Evolutionary conservation across 2,329 filamentous ascomycete species (phyloP).

Genomic region (Nemania serpens): DNA sequence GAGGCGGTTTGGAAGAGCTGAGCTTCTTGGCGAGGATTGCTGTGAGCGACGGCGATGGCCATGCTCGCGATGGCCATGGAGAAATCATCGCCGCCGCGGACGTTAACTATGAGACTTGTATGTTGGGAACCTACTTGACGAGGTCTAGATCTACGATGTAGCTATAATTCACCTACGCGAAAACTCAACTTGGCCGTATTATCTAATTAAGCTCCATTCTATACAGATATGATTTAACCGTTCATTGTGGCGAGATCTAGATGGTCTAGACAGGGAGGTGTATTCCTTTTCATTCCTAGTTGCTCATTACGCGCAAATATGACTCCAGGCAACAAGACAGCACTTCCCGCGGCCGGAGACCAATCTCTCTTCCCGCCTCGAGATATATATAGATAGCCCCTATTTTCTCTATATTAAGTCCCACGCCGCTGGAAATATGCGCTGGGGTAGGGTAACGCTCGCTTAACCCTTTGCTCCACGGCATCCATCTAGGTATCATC

Average conservation of each 20-base stretch:
- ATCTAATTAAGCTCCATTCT: not conserved
- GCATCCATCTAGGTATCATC: not conserved
- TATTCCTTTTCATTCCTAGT: too few species aligned
- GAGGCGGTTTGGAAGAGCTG: conserved; percentile 44
- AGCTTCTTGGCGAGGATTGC: not conserved
- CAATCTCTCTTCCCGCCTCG: not conserved
- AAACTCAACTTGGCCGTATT: not conserved
- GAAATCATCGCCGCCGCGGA: not conserved
- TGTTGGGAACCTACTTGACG: too few species aligned
- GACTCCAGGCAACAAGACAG: not conserved
- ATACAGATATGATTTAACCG: not conserved
- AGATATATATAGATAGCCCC: not conserved
- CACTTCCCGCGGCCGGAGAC: not conserved
- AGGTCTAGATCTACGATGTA: not conserved
- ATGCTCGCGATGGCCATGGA: too few species aligned
- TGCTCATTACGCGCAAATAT: too few species aligned
- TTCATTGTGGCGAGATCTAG: too few species aligned
- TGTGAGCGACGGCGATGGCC: too few species aligned
- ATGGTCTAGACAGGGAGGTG: too few species aligned
- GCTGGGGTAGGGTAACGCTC: not conserved
- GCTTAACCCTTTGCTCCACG: not conserved
- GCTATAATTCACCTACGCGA: not conserved
- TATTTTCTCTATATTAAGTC: not conserved
- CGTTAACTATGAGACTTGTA: too few species aligned
- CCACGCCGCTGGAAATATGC: not conserved